Evolutionary conservation across 148 eudicot genomes (phyloP).

Genomic region (Arctostaphylos glauca): DNA sequence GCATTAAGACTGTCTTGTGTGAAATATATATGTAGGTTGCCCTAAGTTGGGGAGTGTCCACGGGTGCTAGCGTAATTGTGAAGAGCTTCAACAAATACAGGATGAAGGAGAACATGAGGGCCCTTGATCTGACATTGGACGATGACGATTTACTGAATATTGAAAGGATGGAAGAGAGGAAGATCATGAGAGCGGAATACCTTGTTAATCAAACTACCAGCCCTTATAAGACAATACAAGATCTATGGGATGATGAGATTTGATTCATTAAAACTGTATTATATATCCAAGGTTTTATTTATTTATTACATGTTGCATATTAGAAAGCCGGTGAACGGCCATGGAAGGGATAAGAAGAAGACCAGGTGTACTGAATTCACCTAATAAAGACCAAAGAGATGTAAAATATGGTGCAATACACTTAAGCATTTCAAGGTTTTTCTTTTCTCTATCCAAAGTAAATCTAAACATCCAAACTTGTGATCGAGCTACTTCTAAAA

Average conservation of each 20-base stretch:
- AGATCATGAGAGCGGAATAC: slow-evolving; percentile 54
- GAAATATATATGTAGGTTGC: slow-evolving; percentile 39
- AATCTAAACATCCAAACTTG: too few relatives aligned
- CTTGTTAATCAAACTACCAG: slow-evolving; percentile 47
- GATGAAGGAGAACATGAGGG: slow-evolving; percentile 47
- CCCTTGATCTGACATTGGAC: slow-evolving; percentile 42
- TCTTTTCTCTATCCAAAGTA: too few relatives aligned
- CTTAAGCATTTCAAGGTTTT: background rate
- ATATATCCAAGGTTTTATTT: too few relatives aligned
- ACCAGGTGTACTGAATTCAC: background rate
- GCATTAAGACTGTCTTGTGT: background rate
- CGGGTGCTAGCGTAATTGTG: slow-evolving; percentile 48
- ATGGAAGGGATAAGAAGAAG: too few relatives aligned
- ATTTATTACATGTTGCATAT: too few relatives aligned
- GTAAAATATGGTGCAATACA: background rate
- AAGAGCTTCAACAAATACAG: slow-evolving; percentile 55
- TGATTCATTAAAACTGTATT: slow-evolving; percentile 3
- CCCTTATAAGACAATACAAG: slow-evolving; percentile 50
- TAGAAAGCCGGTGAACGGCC: too few relatives aligned
- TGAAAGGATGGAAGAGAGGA: slow-evolving; percentile 42
- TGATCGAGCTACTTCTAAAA: too few relatives aligned
- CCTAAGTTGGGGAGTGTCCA: slow-evolving; percentile 57
- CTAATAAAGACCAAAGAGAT: background rate
- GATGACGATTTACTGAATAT: slow-evolving; percentile 43
- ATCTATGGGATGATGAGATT: slow-evolving; percentile 60